Base-by-base conservation (phyloP, 257 asterid genomes). In the Mentha longifolia region DNA sequence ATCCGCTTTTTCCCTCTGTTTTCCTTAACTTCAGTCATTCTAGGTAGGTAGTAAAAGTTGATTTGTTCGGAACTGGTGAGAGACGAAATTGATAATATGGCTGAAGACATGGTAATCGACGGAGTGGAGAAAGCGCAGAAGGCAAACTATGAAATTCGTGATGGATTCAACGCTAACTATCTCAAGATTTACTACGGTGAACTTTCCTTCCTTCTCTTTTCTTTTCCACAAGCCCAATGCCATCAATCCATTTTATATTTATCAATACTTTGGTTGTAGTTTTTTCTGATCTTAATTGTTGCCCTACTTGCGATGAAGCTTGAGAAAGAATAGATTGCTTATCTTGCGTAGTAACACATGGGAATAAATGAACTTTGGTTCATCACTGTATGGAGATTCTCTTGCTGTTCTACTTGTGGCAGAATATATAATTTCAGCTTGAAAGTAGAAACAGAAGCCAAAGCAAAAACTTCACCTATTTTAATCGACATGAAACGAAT, bases 171-270 rank as follows among this genome's bases (percentile, higher is more conserved):
- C 56, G 69, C 79, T 37, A 78, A 91, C 79, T 89, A 85, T 79
- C 93, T 94, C 82, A 88, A 81, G 80, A 63, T 75, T 71, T 94
- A 91, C 46, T 94, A 94, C 28, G 89, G 97, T 88, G 82, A 56
- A 28, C 56, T 46, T 45, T 19, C 19, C 15, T 63, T 63, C 13
- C 3, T 12, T 62, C 45, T 37, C 2, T 39, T 39, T 62, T 41
- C 13, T 47, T 30, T 47, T 2, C 37, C 46, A 41, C 11, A 19
- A 22, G 30, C 60, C 30, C 1, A 9, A 15, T 39, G 16, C 41
- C 19, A 25, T 41, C 50, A 5, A 47, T 67, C 39, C 7, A 13
- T 50, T 55, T 15, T 31, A 9, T 10, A 12, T 13, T 52, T 45
- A 11, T 30, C 3, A 14, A 15, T 30, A 11, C 11, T 54, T 22